phyloP scores from a whole-genome alignment of 345 rosid species.

The Salix koriyanagi region DNA sequence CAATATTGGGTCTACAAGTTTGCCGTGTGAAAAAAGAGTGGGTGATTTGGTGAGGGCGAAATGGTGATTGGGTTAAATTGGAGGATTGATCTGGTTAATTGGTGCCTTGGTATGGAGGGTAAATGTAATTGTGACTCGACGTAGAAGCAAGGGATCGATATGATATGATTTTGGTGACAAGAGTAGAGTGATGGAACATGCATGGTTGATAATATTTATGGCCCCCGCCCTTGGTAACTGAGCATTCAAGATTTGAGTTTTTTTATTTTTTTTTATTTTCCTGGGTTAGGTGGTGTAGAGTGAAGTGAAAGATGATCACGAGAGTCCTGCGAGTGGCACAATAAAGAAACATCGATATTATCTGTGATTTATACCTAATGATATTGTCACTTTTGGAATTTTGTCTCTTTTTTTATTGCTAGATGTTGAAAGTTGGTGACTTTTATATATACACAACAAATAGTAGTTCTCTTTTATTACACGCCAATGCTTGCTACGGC shows the following conservation, averaged over 20 bases:
- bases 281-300: background rate
- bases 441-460: background rate
- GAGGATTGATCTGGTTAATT: background rate
- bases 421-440: background rate
- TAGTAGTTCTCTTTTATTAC: background rate
- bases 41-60: background rate
- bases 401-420: slow-evolving; percentile 6
- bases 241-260: background rate
- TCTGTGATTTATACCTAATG: background rate
- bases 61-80: background rate
- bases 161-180: background rate
- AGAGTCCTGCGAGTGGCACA: slow-evolving; percentile 41
- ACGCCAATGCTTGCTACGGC: background rate
- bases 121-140: background rate
- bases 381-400: background rate
- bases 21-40: background rate
- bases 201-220: slow-evolving; percentile 10
- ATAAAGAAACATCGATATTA: background rate
- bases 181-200: slow-evolving; percentile 13
- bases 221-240: background rate
- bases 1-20: background rate
- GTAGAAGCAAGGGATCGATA: background rate
- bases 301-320: slow-evolving; percentile 33
- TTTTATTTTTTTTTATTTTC: background rate
- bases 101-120: background rate